Base-by-base conservation (phyloP, 768 basidiomycete species). In the Boletales sp. region DNA sequence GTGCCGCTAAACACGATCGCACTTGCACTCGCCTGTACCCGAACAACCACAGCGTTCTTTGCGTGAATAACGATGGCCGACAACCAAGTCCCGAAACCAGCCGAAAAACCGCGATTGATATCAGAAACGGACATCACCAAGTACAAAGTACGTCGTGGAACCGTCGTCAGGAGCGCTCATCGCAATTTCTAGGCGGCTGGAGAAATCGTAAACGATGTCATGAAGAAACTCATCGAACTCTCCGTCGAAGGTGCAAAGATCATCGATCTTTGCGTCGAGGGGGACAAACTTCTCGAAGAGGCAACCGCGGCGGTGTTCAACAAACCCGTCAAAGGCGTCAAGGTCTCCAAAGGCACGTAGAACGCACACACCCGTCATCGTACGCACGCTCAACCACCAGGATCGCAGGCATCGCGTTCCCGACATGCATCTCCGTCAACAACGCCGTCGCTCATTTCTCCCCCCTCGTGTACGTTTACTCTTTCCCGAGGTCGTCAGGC, bases 391-490 rank as follows among this genome's bases (percentile, higher is more conserved):
- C 24, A 68, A 17, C 13, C 9, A 11, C 11, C 37, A n/a, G 30
- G 3, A 35, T 31, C 30, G 8, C 41, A 94, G 92, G 92, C 48
- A 77, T 95, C 65, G 92, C 93, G 2, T 97, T 97, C 79, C 97
- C 97, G 15, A 97, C 97, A 15, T 83, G 79, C 60, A 73, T 99
- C 59, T 94, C 93, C 21, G 84, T 98, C 58, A 97, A 98, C 83
- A 94, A 97, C 72, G 79, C 84, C 60, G 93, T 98, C 53, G 85
- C 92, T 38, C 91, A 98, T 72, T 97, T 93, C 76, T 94, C 94
- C 11, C 97, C 97, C n/a, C 82, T 97, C 48, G 84, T 84, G 77
- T 93, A 75, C 62, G 92, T 81, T 31, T 27, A 40, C 18, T 5
- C n/a, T 12, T 19, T 24, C 17, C 27, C 18, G 13, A 15, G n/a